Percentiles rank a stretch among this genome's conserved stretches.
Conservation (phyloP, 2,329 filamentous ascomycete genomes). For the Fusarium xylarioides region DNA sequence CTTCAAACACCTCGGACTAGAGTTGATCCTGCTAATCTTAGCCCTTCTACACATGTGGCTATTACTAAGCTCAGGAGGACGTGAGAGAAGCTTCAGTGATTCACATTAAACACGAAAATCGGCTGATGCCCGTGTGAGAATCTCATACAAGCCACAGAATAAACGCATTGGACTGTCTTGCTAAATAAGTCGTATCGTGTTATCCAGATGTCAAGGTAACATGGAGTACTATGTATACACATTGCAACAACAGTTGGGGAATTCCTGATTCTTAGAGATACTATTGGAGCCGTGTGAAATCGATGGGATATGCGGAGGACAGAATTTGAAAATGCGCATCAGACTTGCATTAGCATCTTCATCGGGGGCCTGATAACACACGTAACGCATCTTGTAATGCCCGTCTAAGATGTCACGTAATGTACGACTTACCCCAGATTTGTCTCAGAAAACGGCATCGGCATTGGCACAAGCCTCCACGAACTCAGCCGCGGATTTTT, state of each 20-base stretch:
- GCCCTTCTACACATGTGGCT: not conserved
- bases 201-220: not conserved
- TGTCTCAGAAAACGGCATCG: conserved; percentile 21
- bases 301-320: not conserved
- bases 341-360: conserved; percentile 21
- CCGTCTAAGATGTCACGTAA: not conserved
- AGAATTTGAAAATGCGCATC: conserved; percentile 1
- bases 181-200: not conserved
- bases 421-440: conserved; percentile 21
- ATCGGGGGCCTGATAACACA: not conserved
- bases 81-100: not conserved
- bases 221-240: not conserved
- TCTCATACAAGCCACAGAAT: not conserved
- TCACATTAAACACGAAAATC: not conserved
- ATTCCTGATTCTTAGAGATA: not conserved
- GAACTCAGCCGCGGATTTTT: not conserved
- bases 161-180: not conserved
- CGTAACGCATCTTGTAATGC: not conserved
- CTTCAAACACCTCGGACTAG: not conserved
- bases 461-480: not conserved
- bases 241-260: not conserved
- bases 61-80: not conserved
- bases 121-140: not conserved
- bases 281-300: not conserved
- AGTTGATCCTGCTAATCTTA: not conserved